Percentiles rank a stretch among this genome's conserved stretches.
Conservation (phyloP, 1,284 basidiomycete species). For the Singerocomus inundabilis region DNA sequence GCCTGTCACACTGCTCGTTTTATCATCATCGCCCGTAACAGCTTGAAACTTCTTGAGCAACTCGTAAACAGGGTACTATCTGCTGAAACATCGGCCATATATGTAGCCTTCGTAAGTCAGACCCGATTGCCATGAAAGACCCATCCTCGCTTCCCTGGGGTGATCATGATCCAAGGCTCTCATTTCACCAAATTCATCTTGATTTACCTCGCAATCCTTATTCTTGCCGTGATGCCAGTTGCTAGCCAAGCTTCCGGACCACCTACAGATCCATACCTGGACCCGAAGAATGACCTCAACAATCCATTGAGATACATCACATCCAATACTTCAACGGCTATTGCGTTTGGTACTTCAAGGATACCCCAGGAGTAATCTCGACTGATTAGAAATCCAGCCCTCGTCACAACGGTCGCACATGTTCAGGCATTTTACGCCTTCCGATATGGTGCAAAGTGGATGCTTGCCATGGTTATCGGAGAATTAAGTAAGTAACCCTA, state of each 20-base stretch:
- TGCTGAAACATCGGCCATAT: no score
- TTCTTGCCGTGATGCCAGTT: not conserved
- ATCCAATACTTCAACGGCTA: slow-evolving; percentile 52
- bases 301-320: slow-evolving; percentile 64
- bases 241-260: slow-evolving; percentile 6
- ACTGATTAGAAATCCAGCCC: slow-evolving; percentile 11
- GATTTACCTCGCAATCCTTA: not conserved
- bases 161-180: slow-evolving; percentile 2
- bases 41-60: no score
- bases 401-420: slow-evolving; percentile 50
- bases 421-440: slow-evolving; percentile 47
- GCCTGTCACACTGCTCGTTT: no score
- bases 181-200: not conserved
- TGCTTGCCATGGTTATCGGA: slow-evolving; percentile 66
- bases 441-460: slow-evolving; percentile 56
- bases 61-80: no score
- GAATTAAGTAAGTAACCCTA: slow-evolving; percentile 45
- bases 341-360: slow-evolving; percentile 48
- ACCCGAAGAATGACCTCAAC: slow-evolving; percentile 53
- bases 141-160: not conserved
- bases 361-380: not conserved
- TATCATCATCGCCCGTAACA: no score
- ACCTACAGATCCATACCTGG: slow-evolving; percentile 41
- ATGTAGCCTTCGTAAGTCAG: not conserved
- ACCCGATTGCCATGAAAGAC: no score